Base-by-base conservation (phyloP, 1,139 yeast genomes). In the Hyphopichia wangnamkhiaoensis region DNA sequence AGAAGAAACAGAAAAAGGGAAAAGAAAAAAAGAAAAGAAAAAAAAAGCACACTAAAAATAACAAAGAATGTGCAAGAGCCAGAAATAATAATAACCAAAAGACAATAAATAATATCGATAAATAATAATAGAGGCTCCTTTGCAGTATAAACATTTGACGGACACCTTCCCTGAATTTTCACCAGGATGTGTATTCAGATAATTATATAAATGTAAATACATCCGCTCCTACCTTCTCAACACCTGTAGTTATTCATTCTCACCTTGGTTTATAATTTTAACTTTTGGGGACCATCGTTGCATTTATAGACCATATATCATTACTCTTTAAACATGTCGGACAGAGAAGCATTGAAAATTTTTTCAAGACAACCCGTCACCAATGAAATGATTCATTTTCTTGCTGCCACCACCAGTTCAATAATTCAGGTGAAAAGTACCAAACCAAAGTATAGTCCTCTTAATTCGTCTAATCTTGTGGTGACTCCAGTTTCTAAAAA, bases 291-390 rank as follows among this genome's bases (percentile, higher is more conserved):
- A 21, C 24, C 7, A 7, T 21, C 24, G 24, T 21, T 21, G 7
- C 24, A 21, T 21, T 21, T 10, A 21, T 21, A 21, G n/a, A n/a
- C n/a, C 24, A 7, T 21, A 7, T 10, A 21, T 21, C 24, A 21
- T 7, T 7, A 7, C 10, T 7, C 24, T 21, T 12, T 23, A 29
- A 41, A 14, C 23, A 71, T 71, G 76, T 70, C 74, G 30, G 76
- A 73, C 53, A 59, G 58, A 52, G 76, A 71, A 56, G 96, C 96
- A 2, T 76, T 91, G 42, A 78, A 80, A 50, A 66, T 79, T 42
- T 90, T 91, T 58, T 71, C 90, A 43, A 78, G 84, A 62, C 85
- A 79, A 58, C 87, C 94, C 19, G 95, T 91, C 40, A 69, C 78
- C 40, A 67, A 76, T 34, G 85, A 86, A 43, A 91, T 91, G 98